Base-by-base conservation (phyloP, 2,329 filamentous ascomycete genomes). In the Colletotrichum australisinense region DNA sequence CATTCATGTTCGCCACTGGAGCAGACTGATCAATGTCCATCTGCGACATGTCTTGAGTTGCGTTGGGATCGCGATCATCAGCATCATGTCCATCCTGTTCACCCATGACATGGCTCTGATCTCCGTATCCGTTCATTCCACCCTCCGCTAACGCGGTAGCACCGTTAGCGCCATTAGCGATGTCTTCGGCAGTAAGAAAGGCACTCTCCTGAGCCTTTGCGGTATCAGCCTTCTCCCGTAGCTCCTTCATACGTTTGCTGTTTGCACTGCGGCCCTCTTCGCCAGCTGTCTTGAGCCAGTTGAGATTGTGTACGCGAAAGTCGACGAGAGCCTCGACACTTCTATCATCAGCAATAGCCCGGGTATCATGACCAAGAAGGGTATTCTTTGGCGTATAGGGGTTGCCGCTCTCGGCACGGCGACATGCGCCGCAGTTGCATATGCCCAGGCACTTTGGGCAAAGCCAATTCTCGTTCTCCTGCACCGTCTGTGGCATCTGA, bases 261-360 rank as follows among this genome's bases (percentile, higher is more conserved):
- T 89, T 85, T 60, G 88, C 87, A 77, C 86, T 90, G 28, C 89
- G 87, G 70, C 87, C 86, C 73, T 90, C 88, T 70, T 91, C 89
- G 16, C 89, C 89, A 19, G 84, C 83, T 12, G 86, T 88, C 79
- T 90, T 90, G 60, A 98, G 85, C 95, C 95, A 98, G 55, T 89
- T 90, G 30, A 97, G 86, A 80, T 99, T 99, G 66, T 97, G 96
- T 53, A 94, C 88, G 30, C 94, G 92, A 82, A 98, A 98, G 80
- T 98, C 95, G 9, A 98, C 95, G 26, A 98, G 88, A 28, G 92
- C 93, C 81, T 98, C 96, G 6, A 98, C 91, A 78, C 95, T 98
- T 73, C 97, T 92, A 64, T 94, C 93, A 82, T 99, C 97, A 2
- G 97, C 96, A 62, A 98, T 92, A 42, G 93, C 93, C 67, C 92